phyloP scores from a whole-genome alignment of 768 basidiomycete species.

The Tricholoma sp. region DNA sequence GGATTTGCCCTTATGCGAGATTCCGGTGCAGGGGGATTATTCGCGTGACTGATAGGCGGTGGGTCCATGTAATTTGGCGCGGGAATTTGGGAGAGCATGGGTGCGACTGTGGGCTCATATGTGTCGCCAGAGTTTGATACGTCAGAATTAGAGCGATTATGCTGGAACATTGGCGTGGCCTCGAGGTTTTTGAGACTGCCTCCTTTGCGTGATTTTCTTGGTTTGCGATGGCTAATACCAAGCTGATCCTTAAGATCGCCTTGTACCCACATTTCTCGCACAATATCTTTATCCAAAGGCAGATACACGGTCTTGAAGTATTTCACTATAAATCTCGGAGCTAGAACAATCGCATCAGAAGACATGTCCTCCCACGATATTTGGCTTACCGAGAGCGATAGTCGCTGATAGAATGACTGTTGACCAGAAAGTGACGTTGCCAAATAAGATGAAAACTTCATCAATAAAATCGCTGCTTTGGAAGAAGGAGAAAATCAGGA shows the following conservation, averaged over 20 bases:
- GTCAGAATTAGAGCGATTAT: slow-evolving; percentile 63
- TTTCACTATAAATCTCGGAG: slow-evolving; percentile 78
- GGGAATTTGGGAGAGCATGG: slow-evolving; percentile 16
- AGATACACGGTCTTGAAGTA: slow-evolving; percentile 63
- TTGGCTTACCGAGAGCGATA: slow-evolving; percentile 61
- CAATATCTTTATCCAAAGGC: slow-evolving; percentile 84
- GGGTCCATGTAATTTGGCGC: slow-evolving; percentile 36
- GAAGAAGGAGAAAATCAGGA: slow-evolving; percentile 83
- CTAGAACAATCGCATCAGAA: slow-evolving; percentile 28
- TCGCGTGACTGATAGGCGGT: slow-evolving; percentile 34
- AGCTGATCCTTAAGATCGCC: slow-evolving; percentile 81
- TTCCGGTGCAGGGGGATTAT: slow-evolving; percentile 23
- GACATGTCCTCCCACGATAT: neutral
- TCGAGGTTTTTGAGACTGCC: slow-evolving; percentile 39
- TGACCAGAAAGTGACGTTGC: slow-evolving; percentile 80
- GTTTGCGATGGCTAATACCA: slow-evolving; percentile 62
- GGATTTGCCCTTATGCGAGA: slow-evolving; percentile 24
- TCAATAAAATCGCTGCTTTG: slow-evolving; percentile 64
- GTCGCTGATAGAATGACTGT: slow-evolving; percentile 64
- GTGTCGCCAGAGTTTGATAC: slow-evolving; percentile 32
- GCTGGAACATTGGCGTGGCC: slow-evolving; percentile 68
- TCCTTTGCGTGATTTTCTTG: slow-evolving; percentile 34
- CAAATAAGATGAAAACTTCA: slow-evolving; percentile 70
- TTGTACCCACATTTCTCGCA: slow-evolving; percentile 87
- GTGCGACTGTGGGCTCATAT: slow-evolving; percentile 42